Conservation (phyloP, 768 basidiomycete genomes). For the Suillus occidentalis region DNA sequence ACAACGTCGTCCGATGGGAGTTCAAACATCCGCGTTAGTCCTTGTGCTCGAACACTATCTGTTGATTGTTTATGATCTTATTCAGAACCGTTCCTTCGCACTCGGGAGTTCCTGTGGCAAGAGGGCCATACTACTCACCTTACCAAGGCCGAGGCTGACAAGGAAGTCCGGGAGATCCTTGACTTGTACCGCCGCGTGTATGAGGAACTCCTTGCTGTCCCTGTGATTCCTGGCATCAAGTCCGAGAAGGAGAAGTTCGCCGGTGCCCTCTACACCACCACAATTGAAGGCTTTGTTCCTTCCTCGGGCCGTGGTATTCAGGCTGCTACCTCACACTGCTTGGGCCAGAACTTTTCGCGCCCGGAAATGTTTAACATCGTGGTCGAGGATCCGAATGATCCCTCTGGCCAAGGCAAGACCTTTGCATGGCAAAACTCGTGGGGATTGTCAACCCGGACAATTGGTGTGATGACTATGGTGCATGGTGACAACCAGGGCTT, state of each 20-base stretch:
- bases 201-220: constrained; percentile 95
- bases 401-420: constrained; percentile 62
- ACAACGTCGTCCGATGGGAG: constrained; percentile 99
- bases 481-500: constrained; percentile 98
- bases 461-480: constrained; percentile 99
- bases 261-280: constrained; percentile 96
- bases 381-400: constrained; percentile 90
- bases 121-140: constrained; percentile 97
- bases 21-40: constrained; percentile 95
- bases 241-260: constrained; percentile 99
- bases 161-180: constrained; percentile 90
- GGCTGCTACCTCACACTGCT: constrained; percentile 95
- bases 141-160: constrained; percentile 86
- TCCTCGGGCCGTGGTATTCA: constrained; percentile 97
- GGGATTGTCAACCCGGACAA: constrained; percentile 94
- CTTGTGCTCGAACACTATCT: neutral
- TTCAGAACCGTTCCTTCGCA: constrained; percentile 95
- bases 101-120: constrained; percentile 99
- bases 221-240: constrained; percentile 95
- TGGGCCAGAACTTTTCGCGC: constrained; percentile 97
- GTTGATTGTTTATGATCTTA: neutral
- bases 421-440: constrained; percentile 99
- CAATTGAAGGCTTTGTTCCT: constrained; percentile 96
- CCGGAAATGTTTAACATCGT: constrained; percentile 97
- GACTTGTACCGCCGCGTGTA: constrained; percentile 95